Evolutionary conservation across 352 stramenopile genomes (phyloP), one percentile per base, ranked within the genome.

Genomic region (Phytophthora pisi): DNA sequence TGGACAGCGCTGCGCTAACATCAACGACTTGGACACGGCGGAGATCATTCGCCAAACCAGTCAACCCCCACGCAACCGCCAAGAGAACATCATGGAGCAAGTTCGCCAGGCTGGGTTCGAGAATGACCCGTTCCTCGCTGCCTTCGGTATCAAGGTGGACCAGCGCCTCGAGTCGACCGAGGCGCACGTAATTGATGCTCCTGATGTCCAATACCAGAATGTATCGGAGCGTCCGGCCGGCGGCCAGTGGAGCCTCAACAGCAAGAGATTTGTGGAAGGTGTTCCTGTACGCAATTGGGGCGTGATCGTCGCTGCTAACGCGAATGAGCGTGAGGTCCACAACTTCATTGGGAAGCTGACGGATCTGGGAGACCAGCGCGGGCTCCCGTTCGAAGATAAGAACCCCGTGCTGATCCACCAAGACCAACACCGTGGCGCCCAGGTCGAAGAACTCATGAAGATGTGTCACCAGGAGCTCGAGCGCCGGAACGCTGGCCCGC

Each of bases 31-130:
- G 18, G 84, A 96, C 57, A 93, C 87, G 15, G 82, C 86, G 2
- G 82, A 95, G 55, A 93, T 96, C 47, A 95, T 96, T 61, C 53
- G 61, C 9, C 79, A 88, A 45, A 91, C 81, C 6, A 82, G 71
- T 26, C 73, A 87, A 52, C 72, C 67, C 11, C 83, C 82, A 2
- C 60, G 71, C 13, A 69, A 79, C 13, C 82, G 84, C 18, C 54
- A 75, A 40, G 62, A 73, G 5, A 82, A 78, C 36, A 83, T 93
- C n/a, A 78, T 89, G 63, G 74, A 86, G 5, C 79, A 90, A 50
- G 57, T 91, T 8, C 81, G 72, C 20, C 62, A 77, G 8, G 81
- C 85, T n/a, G 82, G 82, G 8, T 93, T 90, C 28, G 79, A 88
- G 58, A 90, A 88, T 34, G 84, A 91, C 47, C 78, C 82, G 13